phyloP scores from a whole-genome alignment of 495 filamentous ascomycete genomes.

The Talaromyces liani region DNA sequence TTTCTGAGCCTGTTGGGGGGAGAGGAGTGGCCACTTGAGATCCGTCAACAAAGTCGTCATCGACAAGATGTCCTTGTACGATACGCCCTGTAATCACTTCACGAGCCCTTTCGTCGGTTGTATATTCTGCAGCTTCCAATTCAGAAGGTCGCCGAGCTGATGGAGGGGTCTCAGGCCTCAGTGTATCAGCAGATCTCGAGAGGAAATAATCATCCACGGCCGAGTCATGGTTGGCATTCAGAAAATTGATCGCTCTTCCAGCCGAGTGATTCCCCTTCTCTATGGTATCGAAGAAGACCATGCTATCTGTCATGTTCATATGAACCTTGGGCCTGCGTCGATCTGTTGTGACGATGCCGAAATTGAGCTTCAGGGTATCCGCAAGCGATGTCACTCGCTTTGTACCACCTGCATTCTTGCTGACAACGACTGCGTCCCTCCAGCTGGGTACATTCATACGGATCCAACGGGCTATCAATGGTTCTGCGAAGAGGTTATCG shows the following conservation, averaged over 20 bases:
- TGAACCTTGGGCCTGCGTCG: constrained; percentile 53
- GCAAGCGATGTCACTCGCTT: constrained; percentile 96
- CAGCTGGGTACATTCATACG: constrained; percentile 77
- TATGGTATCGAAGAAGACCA: constrained; percentile 40
- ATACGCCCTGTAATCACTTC: constrained; percentile 89
- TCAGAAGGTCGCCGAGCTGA: constrained; percentile 34
- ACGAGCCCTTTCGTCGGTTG: constrained; percentile 76
- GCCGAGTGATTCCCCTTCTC: constrained; percentile 19
- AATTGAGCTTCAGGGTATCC: constrained; percentile 93
- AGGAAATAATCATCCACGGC: constrained; percentile 6
- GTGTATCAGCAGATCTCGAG: constrained; percentile 3
- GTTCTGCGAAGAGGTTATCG: constrained; percentile 95
- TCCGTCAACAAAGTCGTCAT: constrained; percentile 74
- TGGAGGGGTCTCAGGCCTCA: constrained; percentile 30
- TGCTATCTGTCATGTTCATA: constrained; percentile 60
- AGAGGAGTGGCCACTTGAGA: constrained; percentile 46
- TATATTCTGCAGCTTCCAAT: constrained; percentile 53
- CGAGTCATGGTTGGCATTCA: background rate
- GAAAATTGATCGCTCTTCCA: background rate
- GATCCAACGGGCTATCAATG: constrained; percentile 94
- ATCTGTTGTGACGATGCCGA: constrained; percentile 94
- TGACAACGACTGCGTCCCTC: constrained; percentile 90
- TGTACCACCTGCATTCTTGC: constrained; percentile 95
- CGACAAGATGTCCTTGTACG: constrained; percentile 93
- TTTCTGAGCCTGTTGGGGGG: constrained; percentile 30